Conservation (phyloP, 768 basidiomycete species). For the Tylopilus felleus region DNA sequence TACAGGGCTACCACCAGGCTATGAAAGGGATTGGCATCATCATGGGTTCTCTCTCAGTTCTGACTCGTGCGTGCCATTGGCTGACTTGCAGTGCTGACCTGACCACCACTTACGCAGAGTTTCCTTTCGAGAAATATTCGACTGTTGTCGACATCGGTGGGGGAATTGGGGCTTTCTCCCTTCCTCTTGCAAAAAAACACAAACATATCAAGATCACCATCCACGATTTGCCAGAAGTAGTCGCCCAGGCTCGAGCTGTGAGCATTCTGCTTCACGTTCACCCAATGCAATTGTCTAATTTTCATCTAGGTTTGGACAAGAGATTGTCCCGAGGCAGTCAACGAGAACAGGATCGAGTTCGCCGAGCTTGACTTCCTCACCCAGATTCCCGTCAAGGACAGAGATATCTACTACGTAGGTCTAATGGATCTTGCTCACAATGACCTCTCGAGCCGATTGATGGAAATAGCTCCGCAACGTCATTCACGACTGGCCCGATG, state of each 20-base stretch:
- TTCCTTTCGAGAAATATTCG: constrained; percentile 30
- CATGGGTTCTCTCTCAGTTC: constrained; percentile 25
- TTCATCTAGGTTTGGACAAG: constrained; percentile 20
- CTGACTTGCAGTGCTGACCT: background rate
- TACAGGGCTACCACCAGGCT: constrained; percentile 22
- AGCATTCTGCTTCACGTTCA: constrained; percentile 1
- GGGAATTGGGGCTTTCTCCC: constrained; percentile 30
- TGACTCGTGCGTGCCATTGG: constrained; percentile 24
- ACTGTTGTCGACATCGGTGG: constrained; percentile 36
- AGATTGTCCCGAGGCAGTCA: constrained; percentile 20
- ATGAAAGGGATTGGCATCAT: constrained; percentile 24
- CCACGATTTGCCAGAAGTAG: constrained; percentile 29
- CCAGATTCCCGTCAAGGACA: constrained; percentile 3
- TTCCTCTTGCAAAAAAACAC: constrained; percentile 28
- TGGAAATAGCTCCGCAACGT: constrained; percentile 19
- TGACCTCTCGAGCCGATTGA: background rate
- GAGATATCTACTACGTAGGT: constrained; percentile 32
- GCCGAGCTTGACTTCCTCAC: constrained; percentile 30
- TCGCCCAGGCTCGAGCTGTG: constrained; percentile 22
- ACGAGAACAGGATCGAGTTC: constrained; percentile 27
- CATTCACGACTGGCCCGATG: constrained; percentile 35
- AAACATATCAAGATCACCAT: constrained; percentile 31
- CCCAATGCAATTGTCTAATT: background rate
- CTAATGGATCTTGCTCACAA: background rate
- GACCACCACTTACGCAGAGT: constrained; percentile 20